Percentiles rank a stretch among this genome's conserved stretches.
phyloP scores from a whole-genome alignment of 2,329 filamentous ascomycete species.

The Neoascochyta sp. region DNA sequence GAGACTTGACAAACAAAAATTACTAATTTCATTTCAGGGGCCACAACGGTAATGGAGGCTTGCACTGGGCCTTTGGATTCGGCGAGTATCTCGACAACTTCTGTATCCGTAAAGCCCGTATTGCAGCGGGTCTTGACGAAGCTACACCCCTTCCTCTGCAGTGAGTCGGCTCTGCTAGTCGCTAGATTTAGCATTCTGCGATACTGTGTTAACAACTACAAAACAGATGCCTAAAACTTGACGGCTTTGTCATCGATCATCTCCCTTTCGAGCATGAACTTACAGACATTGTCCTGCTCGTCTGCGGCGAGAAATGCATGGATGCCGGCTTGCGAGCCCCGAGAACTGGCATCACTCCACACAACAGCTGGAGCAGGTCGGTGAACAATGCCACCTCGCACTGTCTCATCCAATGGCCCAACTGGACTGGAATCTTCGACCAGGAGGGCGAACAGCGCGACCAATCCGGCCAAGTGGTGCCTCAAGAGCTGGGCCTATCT shows the following conservation, averaged over 20 bases:
- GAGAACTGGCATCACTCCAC: constrained; percentile 9
- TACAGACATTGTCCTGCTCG: constrained; percentile 18
- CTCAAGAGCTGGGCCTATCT: constrained; percentile 11
- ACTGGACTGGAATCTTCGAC: constrained; percentile 25
- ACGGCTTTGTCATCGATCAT: constrained; percentile 34
- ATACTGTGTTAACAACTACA: neutral
- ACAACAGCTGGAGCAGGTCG: constrained; percentile 14
- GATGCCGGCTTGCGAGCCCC: constrained; percentile 29
- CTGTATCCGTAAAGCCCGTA: constrained; percentile 32
- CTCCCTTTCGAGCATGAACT: constrained; percentile 30
- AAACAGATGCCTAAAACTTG: constrained; percentile 24
- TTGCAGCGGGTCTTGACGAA: constrained; percentile 21
- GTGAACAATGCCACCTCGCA: constrained; percentile 17
- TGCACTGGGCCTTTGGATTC: constrained; percentile 25
- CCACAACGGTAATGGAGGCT: constrained; percentile 24
- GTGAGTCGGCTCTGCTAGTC: constrained; percentile 5
- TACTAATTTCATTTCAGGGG: constrained; percentile 17
- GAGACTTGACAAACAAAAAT: neutral
- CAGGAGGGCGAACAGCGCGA: constrained; percentile 17
- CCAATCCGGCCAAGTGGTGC: constrained; percentile 10
- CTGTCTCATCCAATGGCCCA: constrained; percentile 24
- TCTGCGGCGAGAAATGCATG: constrained; percentile 24
- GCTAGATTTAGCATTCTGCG: neutral
- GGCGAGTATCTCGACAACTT: constrained; percentile 35
- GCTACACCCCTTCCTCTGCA: constrained; percentile 18